These are phyloP conservation scores for Thraustotheca clavata DNA, from an alignment of 352 stramenopile genomes.

Conservation along the genomic window DNA sequence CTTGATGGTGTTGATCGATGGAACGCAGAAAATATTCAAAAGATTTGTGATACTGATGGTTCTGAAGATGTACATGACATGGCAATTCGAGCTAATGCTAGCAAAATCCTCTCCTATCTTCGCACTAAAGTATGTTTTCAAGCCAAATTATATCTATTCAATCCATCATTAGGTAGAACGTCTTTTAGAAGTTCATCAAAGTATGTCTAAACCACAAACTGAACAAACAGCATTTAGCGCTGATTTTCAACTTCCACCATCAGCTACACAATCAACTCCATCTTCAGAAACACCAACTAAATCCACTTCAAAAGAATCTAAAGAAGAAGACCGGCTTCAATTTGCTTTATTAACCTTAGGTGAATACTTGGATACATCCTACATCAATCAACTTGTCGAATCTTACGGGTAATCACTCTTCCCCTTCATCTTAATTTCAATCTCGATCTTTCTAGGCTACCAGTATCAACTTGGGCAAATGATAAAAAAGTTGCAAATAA, in stretches of 20 bases:
- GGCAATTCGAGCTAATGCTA: background rate
- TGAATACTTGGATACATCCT: slow-evolving; percentile 12
- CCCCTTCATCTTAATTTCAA: background rate
- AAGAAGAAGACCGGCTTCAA: background rate
- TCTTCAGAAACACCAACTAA: background rate
- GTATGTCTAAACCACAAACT: background rate
- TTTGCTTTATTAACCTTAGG: background rate
- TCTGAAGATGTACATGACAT: background rate
- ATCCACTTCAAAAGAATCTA: background rate
- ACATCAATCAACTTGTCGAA: background rate
- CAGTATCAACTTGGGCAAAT: slow-evolving; percentile 5
- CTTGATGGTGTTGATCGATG: slow-evolving; percentile 3
- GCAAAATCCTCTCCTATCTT: slow-evolving; percentile 10
- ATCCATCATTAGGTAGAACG: background rate
- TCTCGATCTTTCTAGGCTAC: slow-evolving; percentile 8
- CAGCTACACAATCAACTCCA: background rate
- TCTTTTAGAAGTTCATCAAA: background rate
- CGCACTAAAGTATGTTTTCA: background rate
- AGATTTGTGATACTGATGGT: slow-evolving; percentile 2
- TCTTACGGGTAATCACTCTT: slow-evolving; percentile 6
- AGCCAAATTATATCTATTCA: background rate
- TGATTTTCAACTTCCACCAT: background rate
- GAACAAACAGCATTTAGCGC: background rate
- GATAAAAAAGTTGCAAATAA: background rate
- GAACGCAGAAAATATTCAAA: background rate